Conservation (phyloP, 768 basidiomycete genomes). For the Epithele typhae region DNA sequence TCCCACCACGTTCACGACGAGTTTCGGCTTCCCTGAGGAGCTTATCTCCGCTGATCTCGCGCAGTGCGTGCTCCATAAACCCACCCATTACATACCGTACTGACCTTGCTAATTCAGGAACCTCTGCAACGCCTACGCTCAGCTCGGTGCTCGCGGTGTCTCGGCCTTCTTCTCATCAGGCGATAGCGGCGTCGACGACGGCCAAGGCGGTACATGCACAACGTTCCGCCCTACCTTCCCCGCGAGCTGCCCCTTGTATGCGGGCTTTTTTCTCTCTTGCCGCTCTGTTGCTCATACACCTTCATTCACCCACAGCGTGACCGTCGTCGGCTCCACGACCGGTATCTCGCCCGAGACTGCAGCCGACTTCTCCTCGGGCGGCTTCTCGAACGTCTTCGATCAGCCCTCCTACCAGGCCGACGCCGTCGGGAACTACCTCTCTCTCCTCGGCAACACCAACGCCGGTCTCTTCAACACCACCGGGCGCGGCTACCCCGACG, state of each 20-base stretch:
- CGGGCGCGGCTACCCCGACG: slow-evolving; percentile 45
- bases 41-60: neutral
- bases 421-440: slow-evolving; percentile 34
- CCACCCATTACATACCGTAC: neutral
- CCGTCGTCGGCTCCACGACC: slow-evolving; percentile 31
- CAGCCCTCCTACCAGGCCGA: slow-evolving; percentile 32
- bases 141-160: slow-evolving; percentile 30
- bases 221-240: slow-evolving; percentile 32
- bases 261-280: neutral
- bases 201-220: slow-evolving; percentile 19
- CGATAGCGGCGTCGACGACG: slow-evolving; percentile 30
- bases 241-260: slow-evolving; percentile 29
- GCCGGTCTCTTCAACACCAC: slow-evolving; percentile 26
- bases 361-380: slow-evolving; percentile 29
- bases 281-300: too few species aligned
- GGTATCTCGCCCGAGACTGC: slow-evolving; percentile 28
- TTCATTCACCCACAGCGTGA: slow-evolving; percentile 20
- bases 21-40: slow-evolving; percentile 38
- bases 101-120: slow-evolving; percentile 10
- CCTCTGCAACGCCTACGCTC: slow-evolving; percentile 29
- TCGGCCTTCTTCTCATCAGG: slow-evolving; percentile 33
- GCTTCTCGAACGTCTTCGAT: slow-evolving; percentile 31
- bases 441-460: slow-evolving; percentile 23
- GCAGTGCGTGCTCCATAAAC: slow-evolving; percentile 34
- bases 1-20: slow-evolving; percentile 30